phyloP scores from a whole-genome alignment of 768 basidiomycete species.

The Brasilioporus rufonigricans region DNA sequence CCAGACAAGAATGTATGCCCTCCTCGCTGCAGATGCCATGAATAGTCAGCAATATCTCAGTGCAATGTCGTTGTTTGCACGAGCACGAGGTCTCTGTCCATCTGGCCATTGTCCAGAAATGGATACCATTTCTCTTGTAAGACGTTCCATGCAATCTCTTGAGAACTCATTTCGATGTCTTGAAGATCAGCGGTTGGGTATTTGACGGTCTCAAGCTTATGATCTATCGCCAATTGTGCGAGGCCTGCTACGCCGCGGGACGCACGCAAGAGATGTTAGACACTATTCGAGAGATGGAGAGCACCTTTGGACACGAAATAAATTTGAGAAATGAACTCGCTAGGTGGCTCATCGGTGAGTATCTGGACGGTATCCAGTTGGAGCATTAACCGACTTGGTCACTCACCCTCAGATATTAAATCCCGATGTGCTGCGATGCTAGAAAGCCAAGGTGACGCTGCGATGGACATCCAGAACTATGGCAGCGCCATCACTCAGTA shows the following conservation, averaged over 20 bases:
- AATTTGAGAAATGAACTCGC: neutral
- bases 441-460: conserved; percentile 10
- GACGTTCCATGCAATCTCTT: neutral
- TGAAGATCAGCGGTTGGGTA: conserved; percentile 15
- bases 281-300: conserved; percentile 2
- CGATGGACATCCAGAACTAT: conserved; percentile 1
- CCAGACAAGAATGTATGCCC: conserved; percentile 16
- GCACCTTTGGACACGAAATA: conserved; percentile 8
- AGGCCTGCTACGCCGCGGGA: conserved; percentile 1
- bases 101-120: neutral
- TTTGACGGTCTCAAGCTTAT: conserved; percentile 11
- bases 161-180: neutral
- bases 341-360: conserved; percentile 13
- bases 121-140: conserved; percentile 17
- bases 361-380: neutral
- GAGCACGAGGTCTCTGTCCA: conserved; percentile 15
- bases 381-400: neutral
- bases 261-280: neutral
- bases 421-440: conserved; percentile 1
- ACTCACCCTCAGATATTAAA: conserved; percentile 3
- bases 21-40: conserved; percentile 10
- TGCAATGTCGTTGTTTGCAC: neutral
- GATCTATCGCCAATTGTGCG: conserved; percentile 8
- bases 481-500: conserved; percentile 6
- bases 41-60: neutral